phyloP scores from a whole-genome alignment of 306 rosid species.

The Vigna reflexopilosa region DNA sequence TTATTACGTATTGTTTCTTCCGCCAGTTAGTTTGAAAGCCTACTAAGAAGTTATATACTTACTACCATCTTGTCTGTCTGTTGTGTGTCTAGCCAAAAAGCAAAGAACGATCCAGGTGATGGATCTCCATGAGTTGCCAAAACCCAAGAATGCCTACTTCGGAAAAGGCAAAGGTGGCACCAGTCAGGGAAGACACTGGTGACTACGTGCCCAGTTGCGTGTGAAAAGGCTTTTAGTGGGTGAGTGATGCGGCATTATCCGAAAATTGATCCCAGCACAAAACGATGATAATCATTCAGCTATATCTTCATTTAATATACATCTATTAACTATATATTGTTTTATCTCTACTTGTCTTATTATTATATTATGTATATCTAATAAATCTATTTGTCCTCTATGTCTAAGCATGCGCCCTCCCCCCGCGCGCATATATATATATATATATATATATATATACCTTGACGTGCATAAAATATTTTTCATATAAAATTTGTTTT shows the following conservation, averaged over 20 bases:
- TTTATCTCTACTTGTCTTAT: no score
- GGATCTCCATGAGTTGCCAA: constrained; percentile 86
- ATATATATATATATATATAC: no score
- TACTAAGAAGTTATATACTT: constrained; percentile 12
- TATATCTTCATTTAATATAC: no score
- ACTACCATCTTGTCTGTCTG: constrained; percentile 37
- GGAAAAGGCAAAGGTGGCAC: constrained; percentile 69
- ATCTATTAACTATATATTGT: no score
- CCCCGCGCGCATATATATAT: no score
- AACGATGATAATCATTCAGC: background rate
- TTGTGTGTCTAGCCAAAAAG: constrained; percentile 71
- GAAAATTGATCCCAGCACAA: background rate
- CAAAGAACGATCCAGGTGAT: constrained; percentile 94
- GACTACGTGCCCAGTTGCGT: constrained; percentile 37
- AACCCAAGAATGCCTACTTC: constrained; percentile 81
- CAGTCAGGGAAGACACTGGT: constrained; percentile 76
- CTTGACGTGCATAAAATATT: no score
- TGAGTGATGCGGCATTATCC: constrained; percentile 21
- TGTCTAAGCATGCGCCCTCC: no score
- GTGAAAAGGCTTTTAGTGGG: constrained; percentile 19
- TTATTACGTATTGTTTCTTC: background rate
- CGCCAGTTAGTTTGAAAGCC: background rate
- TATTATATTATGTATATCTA: no score
- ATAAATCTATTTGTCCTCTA: no score
- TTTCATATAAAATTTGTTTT: no score